A percentile compares a stretch with the other conserved stretches of the same genome.
These are phyloP conservation scores for Nepenthes mirabilis DNA, from an alignment of 148 eudicot species.

Conservation along the genomic window DNA sequence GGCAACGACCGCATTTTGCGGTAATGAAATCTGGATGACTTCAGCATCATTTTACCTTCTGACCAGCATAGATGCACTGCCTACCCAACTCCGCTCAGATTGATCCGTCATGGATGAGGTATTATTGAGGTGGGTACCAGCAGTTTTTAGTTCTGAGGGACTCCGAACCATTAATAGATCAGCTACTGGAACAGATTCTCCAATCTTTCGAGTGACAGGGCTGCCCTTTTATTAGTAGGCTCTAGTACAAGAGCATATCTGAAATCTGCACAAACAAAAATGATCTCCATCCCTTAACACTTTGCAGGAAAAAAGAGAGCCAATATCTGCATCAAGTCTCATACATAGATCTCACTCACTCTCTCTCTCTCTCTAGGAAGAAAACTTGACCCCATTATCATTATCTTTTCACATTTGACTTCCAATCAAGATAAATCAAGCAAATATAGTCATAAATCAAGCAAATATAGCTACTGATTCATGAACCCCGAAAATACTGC, in stretches of 20 bases:
- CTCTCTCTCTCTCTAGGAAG: not conserved
- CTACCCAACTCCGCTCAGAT: too few relatives aligned
- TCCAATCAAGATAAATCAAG: not conserved
- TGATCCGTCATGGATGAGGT: too few relatives aligned
- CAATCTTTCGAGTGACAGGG: constrained; percentile 50
- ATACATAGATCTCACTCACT: not conserved
- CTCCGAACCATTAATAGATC: not conserved
- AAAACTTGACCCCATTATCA: too few relatives aligned
- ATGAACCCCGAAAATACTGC: not conserved
- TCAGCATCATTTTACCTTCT: too few relatives aligned
- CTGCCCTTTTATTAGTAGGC: constrained; percentile 88
- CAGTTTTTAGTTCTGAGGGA: too few relatives aligned
- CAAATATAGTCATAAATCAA: not conserved
- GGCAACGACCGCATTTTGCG: too few relatives aligned
- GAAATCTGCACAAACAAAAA: constrained; percentile 51
- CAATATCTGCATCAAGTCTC: not conserved
- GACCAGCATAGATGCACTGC: too few relatives aligned
- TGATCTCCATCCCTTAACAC: not conserved
- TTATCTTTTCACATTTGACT: not conserved
- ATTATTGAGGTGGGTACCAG: too few relatives aligned
- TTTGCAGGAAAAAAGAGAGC: not conserved
- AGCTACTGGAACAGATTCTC: constrained; percentile 46
- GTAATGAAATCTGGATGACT: too few relatives aligned
- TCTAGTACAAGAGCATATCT: constrained; percentile 87
- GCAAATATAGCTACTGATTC: not conserved